Evolutionary conservation across 1,284 basidiomycete genomes (phyloP).

Genomic region (Dichomitus squalens): DNA sequence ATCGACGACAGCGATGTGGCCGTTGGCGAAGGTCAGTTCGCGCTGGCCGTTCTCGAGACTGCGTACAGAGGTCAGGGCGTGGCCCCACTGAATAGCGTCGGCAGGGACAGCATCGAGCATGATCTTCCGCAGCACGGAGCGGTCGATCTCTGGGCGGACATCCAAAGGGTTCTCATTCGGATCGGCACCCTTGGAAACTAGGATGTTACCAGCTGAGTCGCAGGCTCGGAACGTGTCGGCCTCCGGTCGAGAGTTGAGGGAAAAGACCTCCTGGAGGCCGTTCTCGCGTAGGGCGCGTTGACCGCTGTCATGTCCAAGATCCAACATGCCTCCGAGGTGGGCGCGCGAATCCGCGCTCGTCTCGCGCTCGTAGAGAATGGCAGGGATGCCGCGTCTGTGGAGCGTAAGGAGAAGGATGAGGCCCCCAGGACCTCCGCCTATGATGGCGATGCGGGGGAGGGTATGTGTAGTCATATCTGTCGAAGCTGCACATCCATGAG

Average conservation of each 20-base stretch:
- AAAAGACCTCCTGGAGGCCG: background rate
- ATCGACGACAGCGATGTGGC: background rate
- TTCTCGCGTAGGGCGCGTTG: slow-evolving; percentile 3
- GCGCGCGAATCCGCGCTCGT: background rate
- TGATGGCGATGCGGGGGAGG: background rate
- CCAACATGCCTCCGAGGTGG: slow-evolving; percentile 1
- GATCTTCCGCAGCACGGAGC: background rate
- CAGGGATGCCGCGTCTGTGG: background rate
- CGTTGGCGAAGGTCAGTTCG: slow-evolving; percentile 1
- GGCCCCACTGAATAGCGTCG: background rate
- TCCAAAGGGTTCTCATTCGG: background rate
- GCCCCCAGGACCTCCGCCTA: slow-evolving; percentile 1
- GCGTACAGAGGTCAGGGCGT: background rate
- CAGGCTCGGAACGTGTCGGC: background rate
- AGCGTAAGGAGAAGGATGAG: slow-evolving; percentile 1
- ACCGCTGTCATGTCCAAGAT: background rate
- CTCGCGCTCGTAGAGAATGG: slow-evolving; percentile 1
- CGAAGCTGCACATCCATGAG: no score
- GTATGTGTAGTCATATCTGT: background rate
- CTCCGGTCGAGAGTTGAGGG: background rate
- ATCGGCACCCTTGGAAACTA: background rate
- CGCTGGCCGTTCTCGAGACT: background rate
- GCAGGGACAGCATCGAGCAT: background rate
- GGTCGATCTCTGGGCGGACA: slow-evolving; percentile 3
- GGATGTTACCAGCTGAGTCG: background rate